phyloP scores from a whole-genome alignment of 1,284 basidiomycete species.

The Sporisorium reilianum region DNA sequence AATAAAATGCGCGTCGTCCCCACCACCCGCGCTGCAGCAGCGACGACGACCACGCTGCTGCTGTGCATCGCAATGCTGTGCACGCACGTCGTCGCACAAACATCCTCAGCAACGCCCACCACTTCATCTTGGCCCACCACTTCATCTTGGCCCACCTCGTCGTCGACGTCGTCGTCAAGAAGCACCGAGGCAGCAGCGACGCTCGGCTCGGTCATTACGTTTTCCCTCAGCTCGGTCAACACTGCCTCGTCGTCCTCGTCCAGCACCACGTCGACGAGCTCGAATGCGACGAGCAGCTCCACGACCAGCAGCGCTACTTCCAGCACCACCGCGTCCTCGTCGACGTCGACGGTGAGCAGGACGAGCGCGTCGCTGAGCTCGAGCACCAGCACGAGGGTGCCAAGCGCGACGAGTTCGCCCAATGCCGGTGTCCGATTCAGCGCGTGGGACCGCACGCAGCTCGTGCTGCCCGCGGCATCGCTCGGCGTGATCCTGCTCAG shows the following conservation, averaged over 20 bases:
- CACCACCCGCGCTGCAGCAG: background rate
- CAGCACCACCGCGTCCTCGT: background rate
- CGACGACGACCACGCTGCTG: no score
- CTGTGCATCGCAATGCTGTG: conserved; percentile 11
- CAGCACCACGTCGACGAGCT: conserved; percentile 9
- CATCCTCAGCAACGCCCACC: conserved; percentile 5
- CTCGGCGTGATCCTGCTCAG: conserved; percentile 25
- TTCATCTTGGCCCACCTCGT: conserved; percentile 7
- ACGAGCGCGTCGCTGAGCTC: background rate
- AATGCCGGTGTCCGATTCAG: conserved; percentile 12
- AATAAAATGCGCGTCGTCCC: conserved; percentile 7
- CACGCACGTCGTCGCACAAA: conserved; percentile 2
- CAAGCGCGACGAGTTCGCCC: conserved; percentile 12
- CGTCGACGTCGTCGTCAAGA: conserved; percentile 7
- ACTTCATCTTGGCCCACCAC: conserved; percentile 5
- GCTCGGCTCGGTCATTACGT: conserved; percentile 33
- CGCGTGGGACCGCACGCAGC: conserved; percentile 6
- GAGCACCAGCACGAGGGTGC: background rate
- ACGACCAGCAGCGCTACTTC: conserved; percentile 2
- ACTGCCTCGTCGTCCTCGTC: conserved; percentile 17
- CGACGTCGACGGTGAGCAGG: no score
- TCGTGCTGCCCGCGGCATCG: conserved; percentile 15
- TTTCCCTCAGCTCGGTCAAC: conserved; percentile 29
- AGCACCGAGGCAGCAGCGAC: conserved; percentile 43
- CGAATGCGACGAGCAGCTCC: conserved; percentile 10